Base-by-base conservation (phyloP, 768 basidiomycete genomes). In the Chalciporus sphaerocephalus region DNA sequence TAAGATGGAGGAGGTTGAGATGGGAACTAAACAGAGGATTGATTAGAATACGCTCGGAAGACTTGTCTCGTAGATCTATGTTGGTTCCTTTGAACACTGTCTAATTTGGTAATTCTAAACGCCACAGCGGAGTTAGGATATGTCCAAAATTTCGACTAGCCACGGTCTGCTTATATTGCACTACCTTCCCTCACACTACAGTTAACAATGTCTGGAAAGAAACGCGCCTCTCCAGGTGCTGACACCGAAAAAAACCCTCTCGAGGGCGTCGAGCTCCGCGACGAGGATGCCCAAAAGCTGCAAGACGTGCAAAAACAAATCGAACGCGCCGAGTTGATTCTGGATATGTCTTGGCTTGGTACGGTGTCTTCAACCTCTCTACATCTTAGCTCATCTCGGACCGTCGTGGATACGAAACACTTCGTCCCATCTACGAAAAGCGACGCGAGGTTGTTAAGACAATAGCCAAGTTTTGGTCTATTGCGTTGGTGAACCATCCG, bases 381-480 rank as follows among this genome's bases (percentile, higher is more conserved):
- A 35, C 33, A 46, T 16, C 38, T 48, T 24, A 44, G 12, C 40
- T 49, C 24, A 28, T 33, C 12, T 57, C 44, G 90, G 88, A 91
- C 62, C 82, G 81, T 48, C 74, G 75, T 51, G 77, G 79, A 24
- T 75, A 83, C 55, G 62, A 74, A 47, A 74, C 74, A 43, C 67
- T 88, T 47, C 58, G 64, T 13, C 78, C 84, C 28, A 78, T 80
- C 20, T 91, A 83, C 57, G 77, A 82, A 61, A 82, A 78, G 66
- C 81, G 90, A 55, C 85, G 88, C 39, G 73, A 72, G 48, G 67
- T 83, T 36, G 66, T 79, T 38, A 84, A 83, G 66, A 64, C 66
- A 20, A 88, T 92, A 60, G 65, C 75, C 44, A 85, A 83, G 60
- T 92, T 92, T 70, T 92, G 90, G 90, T 79, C 86, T n/a, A 76